phyloP scores from a whole-genome alignment of 2,329 filamentous ascomycete species.

The Xylaria digitata region DNA sequence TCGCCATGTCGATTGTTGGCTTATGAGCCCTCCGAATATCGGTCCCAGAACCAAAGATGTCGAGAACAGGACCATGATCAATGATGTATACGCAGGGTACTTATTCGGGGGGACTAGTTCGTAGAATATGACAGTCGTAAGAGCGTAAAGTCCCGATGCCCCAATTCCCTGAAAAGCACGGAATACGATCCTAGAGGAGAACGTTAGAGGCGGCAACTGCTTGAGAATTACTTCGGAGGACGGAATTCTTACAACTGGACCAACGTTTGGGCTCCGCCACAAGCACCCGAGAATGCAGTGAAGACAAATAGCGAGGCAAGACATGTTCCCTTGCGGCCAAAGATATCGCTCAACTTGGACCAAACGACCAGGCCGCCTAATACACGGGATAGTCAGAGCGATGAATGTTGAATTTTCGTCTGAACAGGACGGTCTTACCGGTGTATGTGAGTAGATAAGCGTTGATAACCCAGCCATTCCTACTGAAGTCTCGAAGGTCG shows the following conservation, averaged over 20 bases:
- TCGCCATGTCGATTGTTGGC: too few relatives aligned
- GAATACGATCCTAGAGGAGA: too few relatives aligned
- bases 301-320: constrained; percentile 17
- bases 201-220: neutral
- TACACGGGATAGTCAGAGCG: neutral
- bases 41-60: too few relatives aligned
- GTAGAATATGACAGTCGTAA: too few relatives aligned
- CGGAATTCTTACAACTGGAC: constrained; percentile 12
- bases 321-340: constrained; percentile 27
- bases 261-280: constrained; percentile 29
- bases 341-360: constrained; percentile 32
- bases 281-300: constrained; percentile 26
- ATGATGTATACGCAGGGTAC: too few relatives aligned
- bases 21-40: too few relatives aligned
- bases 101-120: too few relatives aligned
- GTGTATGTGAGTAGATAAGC: constrained; percentile 62
- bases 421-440: constrained; percentile 44
- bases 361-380: constrained; percentile 22
- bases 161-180: too few relatives aligned
- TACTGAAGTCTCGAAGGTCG: constrained; percentile 42
- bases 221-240: neutral
- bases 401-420: too few relatives aligned
- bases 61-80: too few relatives aligned
- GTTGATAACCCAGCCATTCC: constrained; percentile 57
- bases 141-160: too few relatives aligned